Evolutionary conservation across 805 yeast genomes (phyloP), one percentile per base, ranked within the genome.

Genomic region (Clavispora asparagi): DNA sequence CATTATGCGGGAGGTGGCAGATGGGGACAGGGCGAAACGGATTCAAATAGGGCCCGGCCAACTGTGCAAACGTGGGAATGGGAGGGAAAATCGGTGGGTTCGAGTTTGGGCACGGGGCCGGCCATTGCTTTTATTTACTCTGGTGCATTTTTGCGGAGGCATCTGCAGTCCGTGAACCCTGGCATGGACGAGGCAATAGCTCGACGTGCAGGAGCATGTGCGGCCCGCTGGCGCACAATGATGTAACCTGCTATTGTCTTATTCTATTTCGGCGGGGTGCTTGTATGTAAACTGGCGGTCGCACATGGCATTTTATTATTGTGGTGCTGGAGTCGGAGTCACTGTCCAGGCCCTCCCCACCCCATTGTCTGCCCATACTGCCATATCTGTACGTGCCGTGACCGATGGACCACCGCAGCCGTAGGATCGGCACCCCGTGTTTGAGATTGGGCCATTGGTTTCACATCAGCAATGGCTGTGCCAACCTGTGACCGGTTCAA

Each of bases 1-100:
- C 56, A 54, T 54, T 11, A 13, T 16, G 31, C n/a, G 12, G 13
- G n/a, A 29, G 31, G 31, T 11, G 1, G 5, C 31, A 29, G 31
- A 11, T 9, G 31, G 31, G 12, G 17, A 31, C 35, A 14, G n/a
- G 35, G 35, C 35, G 4, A 31, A 31, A 31, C 13, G 3, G 16
- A n/a, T 11, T 6, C 31, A 29, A 29, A 29, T 11, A 6, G 12
- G n/a, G 12, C 31, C 31, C 12, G 11, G 31, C n/a, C 23, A 19
- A 11, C 5, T 3, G n/a, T 12, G 12, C 7, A 6, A 33, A 11
- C 11, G 25, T 14, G 12, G 37, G 37, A 16, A 12, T 10, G 12
- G 25, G 25, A 33, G 25, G 37, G 37, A 33, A 33, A 33, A 33
- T 16, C 23, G 25, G 25, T 16, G 12, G 35, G 7, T 4, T 6